Conservation (phyloP, 208 protist genomes). For the Entamoeba dispar region DNA sequence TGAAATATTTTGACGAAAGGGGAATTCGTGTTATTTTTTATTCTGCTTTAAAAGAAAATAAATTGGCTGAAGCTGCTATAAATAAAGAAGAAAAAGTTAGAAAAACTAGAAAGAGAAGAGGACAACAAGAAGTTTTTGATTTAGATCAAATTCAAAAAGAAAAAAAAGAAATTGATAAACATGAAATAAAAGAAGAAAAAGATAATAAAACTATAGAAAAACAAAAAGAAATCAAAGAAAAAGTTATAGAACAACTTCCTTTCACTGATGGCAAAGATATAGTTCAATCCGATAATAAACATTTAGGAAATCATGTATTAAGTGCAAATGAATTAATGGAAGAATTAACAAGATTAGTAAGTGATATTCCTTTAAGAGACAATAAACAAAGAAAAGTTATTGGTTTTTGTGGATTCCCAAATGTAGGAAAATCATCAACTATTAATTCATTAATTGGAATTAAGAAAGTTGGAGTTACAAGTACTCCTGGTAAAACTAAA, state of each 20-base stretch:
- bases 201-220: too few species aligned
- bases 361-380: not conserved
- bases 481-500: conserved; percentile 26
- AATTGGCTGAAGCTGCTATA: not conserved
- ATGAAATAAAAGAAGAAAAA: not conserved
- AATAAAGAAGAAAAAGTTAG: conserved; percentile 27
- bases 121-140: not conserved
- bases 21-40: not conserved
- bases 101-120: not conserved
- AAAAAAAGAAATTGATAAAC: not conserved
- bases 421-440: conserved; percentile 18
- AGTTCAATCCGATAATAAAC: too few species aligned
- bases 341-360: not conserved
- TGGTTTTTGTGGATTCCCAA: conserved; percentile 20
- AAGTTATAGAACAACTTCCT: not conserved
- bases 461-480: conserved; percentile 4
- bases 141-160: not conserved
- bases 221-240: too few species aligned
- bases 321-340: not conserved
- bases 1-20: not conserved
- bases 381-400: not conserved
- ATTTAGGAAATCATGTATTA: not conserved
- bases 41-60: too few species aligned
- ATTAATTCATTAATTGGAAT: conserved; percentile 10
- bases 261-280: not conserved